These are phyloP conservation scores for Hanseniaspora singularis DNA, from an alignment of 805 yeast genomes.

Conservation along the genomic window DNA sequence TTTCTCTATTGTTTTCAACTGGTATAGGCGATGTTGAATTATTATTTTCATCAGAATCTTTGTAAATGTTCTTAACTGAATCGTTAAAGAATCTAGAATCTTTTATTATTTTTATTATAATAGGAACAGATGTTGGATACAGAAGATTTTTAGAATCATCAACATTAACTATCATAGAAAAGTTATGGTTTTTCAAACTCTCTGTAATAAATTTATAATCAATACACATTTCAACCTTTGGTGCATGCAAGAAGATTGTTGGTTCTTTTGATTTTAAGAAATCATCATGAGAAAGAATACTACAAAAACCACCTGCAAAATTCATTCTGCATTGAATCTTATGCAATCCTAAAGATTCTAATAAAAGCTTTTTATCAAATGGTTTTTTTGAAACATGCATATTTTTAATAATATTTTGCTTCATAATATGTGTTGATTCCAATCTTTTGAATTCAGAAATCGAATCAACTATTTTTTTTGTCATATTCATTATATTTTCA, in stretches of 20 bases:
- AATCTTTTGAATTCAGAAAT: constrained; percentile 20
- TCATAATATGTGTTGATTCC: constrained; percentile 6
- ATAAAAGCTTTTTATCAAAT: neutral
- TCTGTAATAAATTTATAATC: constrained; percentile 33
- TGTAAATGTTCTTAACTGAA: constrained; percentile 25
- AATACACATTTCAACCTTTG: constrained; percentile 51
- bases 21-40: no score
- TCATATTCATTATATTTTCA: constrained; percentile 42
- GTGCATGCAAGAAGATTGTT: constrained; percentile 56
- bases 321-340: constrained; percentile 41
- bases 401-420: neutral
- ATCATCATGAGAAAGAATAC: constrained; percentile 30
- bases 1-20: constrained; percentile 16
- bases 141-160: constrained; percentile 57
- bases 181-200: constrained; percentile 21
- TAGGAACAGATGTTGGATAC: constrained; percentile 68
- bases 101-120: constrained; percentile 28
- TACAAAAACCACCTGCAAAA: constrained; percentile 61
- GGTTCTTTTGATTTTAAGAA: constrained; percentile 34
- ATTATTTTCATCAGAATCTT: no score
- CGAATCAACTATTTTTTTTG: constrained; percentile 33
- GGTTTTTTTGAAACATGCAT: neutral
- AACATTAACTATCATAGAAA: constrained; percentile 24
- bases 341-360: constrained; percentile 18
- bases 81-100: neutral